Conservation (phyloP, 1,139 yeast genomes). For the Kodamaea sp. region DNA sequence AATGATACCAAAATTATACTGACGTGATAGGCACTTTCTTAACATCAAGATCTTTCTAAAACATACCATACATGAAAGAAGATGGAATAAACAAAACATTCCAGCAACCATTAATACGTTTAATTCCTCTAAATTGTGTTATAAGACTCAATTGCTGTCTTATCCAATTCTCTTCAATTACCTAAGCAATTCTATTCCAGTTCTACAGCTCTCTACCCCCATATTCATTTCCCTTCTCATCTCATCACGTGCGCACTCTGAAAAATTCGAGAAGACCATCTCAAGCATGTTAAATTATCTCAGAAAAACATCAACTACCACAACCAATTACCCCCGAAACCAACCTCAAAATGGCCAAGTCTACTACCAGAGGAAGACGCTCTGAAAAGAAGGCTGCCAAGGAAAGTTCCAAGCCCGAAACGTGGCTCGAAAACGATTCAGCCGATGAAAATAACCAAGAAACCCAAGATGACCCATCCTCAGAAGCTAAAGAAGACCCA, state of each 20-base stretch:
- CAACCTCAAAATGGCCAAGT: conserved; percentile 28
- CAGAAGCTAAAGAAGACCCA: conserved; percentile 7
- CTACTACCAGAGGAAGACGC: conserved; percentile 77
- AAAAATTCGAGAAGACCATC: not conserved
- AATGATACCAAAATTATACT: no score
- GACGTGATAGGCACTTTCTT: no score
- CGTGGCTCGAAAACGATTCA: conserved; percentile 12
- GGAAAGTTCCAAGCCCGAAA: conserved; percentile 3
- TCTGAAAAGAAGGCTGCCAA: conserved; percentile 40
- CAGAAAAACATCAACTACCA: no score
- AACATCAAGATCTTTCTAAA: no score
- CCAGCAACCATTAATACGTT: no score
- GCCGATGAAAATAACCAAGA: conserved; percentile 7
- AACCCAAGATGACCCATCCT: conserved; percentile 10
- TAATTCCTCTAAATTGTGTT: no score
- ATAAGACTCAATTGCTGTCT: no score
- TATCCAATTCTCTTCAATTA: no score
- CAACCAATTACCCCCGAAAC: not conserved
- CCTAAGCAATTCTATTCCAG: no score
- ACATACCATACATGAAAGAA: no score
- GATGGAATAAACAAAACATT: no score
- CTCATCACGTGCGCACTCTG: not conserved
- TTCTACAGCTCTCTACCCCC: not conserved
- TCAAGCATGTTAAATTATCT: not conserved
- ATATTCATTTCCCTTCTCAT: not conserved